Conservation (phyloP, 768 basidiomycete genomes). For the Sporobolomyces pararoseus region DNA sequence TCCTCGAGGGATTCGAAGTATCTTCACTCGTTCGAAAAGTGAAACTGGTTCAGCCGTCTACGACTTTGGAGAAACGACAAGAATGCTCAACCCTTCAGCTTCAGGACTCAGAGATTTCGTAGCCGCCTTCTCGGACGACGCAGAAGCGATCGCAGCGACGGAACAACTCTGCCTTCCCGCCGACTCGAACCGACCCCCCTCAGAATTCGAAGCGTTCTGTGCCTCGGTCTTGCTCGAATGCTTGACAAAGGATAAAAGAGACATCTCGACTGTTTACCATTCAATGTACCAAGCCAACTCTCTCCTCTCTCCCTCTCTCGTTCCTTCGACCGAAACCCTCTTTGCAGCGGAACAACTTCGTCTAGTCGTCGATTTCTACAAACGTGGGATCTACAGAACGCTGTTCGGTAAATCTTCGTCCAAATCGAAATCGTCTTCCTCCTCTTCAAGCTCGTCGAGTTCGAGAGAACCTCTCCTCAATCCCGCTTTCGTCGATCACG, state of each 20-base stretch:
- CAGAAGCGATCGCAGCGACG: constrained; percentile 54
- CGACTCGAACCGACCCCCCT: background rate
- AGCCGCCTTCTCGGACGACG: constrained; percentile 71
- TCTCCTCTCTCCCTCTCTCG: background rate
- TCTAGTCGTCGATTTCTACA: constrained; percentile 35
- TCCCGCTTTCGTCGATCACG: constrained; percentile 32
- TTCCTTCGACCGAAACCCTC: constrained; percentile 1
- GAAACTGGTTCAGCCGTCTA: constrained; percentile 79
- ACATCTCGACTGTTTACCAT: constrained; percentile 24
- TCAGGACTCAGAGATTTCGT: constrained; percentile 78
- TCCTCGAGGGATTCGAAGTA: constrained; percentile 83
- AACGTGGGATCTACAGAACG: constrained; percentile 6
- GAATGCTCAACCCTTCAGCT: constrained; percentile 47
- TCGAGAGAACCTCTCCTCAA: constrained; percentile 34
- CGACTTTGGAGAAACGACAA: constrained; percentile 72
- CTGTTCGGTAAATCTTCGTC: constrained; percentile 13
- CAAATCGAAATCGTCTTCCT: background rate
- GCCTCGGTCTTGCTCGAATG: constrained; percentile 61
- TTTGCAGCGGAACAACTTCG: constrained; percentile 14
- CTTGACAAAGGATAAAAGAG: constrained; percentile 76
- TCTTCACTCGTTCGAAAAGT: constrained; percentile 81
- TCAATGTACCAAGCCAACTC: constrained; percentile 12
- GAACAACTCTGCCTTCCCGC: constrained; percentile 57
- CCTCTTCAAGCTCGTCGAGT: background rate
- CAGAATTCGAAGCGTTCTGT: constrained; percentile 41